Evolutionary conservation across 768 basidiomycete genomes (phyloP), one percentile per base, ranked within the genome.

Genomic region (Dictyophora rubrovolvata): DNA sequence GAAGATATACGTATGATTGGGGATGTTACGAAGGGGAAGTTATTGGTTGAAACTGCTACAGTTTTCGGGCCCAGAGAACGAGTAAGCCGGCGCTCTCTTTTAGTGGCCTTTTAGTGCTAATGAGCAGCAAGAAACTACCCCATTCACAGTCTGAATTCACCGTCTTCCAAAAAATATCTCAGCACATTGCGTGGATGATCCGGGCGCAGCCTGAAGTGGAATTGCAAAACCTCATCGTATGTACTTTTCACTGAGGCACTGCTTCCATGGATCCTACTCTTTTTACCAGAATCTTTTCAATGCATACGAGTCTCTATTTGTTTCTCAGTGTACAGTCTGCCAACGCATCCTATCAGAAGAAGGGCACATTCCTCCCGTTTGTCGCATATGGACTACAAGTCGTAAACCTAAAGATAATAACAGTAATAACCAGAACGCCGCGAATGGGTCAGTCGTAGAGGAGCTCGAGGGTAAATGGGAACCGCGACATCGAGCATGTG

Each of bases 51-150:
- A 65, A 85, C 76, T 56, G 75, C 86, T 48, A 76, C 82, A n/a
- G 79, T 77, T 10, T 87, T 89, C 68, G 87, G 85, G 6, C 82
- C 88, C 21, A 74, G 87, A 64, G 89, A 91, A 73, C 77, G 73
- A 73, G 87, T 85, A 62, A 54, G 75, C 56, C n/a, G 35, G 20
- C 22, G 33, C 51, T 22, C 22, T 59, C 66, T 52, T 53, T 60
- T 12, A 57, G 49, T 53, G 58, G 56, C 22, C 59, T 42, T 47
- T 33, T 42, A 48, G 36, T 53, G 33, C 56, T 47, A 46, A 36
- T 62, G n/a, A 11, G 36, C 16, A 33, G 52, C 11, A 61, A 88
- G 86, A 86, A 82, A 71, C 69, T 77, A 33, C 82, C 84, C 2
- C 84, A 89, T 67, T 81, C 81, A 16, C 82, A 86, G 63, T 87